Percentiles rank a stretch among this genome's conserved stretches.
Conservation (phyloP, 352 stramenopile species). For the Albugo laibachii region DNA sequence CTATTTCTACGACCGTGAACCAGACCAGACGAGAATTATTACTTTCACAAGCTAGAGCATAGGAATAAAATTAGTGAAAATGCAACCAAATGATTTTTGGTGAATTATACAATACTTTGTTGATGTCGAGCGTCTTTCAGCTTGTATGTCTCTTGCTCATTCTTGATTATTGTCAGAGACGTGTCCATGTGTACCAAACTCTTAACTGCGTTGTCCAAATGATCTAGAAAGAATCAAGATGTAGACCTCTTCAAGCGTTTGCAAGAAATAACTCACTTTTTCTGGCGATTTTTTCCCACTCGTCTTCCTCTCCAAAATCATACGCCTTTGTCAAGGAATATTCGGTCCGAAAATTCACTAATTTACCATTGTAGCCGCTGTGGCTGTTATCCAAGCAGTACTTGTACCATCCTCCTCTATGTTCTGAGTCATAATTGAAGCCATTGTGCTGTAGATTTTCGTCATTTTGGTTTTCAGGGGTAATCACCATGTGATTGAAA, state of each 20-base stretch:
- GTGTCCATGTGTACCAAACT: conserved; percentile 37
- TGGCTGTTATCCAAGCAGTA: conserved; percentile 70
- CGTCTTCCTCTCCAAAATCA: conserved; percentile 52
- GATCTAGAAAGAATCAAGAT: conserved; percentile 17
- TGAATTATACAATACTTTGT: conserved; percentile 23
- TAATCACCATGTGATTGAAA: conserved; percentile 56
- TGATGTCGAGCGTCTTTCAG: conserved; percentile 42
- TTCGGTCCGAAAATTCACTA: conserved; percentile 65
- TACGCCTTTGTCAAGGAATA: conserved; percentile 61
- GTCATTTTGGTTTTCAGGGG: conserved; percentile 24
- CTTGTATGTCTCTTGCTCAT: conserved; percentile 64
- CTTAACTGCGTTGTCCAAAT: conserved; percentile 41
- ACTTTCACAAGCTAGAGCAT: conserved; percentile 35
- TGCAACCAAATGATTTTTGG: neutral
- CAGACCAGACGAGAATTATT: conserved; percentile 61
- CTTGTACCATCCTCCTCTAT: conserved; percentile 70
- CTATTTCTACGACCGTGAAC: conserved; percentile 56
- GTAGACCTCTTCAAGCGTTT: neutral
- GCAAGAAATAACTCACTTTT: conserved; percentile 19
- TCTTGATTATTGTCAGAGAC: conserved; percentile 46
- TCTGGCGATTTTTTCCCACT: conserved; percentile 35
- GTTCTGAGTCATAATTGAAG: conserved; percentile 76
- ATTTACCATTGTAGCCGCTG: conserved; percentile 33
- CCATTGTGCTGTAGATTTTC: conserved; percentile 66
- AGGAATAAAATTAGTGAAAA: neutral